Evolutionary conservation across 352 stramenopile species (phyloP).

Genomic region (Achlya hypogyna): DNA sequence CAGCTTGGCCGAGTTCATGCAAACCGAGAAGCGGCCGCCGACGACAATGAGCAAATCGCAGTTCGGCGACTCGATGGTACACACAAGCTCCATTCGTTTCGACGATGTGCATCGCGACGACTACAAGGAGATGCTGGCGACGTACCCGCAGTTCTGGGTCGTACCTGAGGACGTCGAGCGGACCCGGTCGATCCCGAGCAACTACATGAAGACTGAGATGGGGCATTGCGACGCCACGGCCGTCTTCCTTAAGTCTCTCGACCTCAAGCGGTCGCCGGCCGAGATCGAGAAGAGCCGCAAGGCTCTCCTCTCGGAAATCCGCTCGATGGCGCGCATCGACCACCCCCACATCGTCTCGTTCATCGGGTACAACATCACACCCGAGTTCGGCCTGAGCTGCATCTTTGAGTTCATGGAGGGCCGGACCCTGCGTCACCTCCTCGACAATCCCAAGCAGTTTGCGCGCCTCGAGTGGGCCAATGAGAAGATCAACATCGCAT

Average conservation of each 20-base stretch:
- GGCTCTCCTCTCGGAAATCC: slow-evolving; percentile 5
- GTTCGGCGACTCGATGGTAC: neutral
- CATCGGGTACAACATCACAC: slow-evolving; percentile 1
- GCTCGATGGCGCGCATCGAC: slow-evolving; percentile 8
- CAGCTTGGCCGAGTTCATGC: neutral
- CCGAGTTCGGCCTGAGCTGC: neutral
- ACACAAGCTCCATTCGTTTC: neutral
- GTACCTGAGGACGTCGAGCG: neutral
- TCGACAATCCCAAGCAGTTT: slow-evolving; percentile 7
- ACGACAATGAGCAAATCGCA: neutral
- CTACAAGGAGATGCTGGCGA: neutral
- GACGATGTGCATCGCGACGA: neutral
- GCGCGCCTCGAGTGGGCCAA: neutral
- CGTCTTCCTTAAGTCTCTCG: slow-evolving; percentile 10
- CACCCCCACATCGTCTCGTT: slow-evolving; percentile 13
- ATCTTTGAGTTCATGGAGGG: slow-evolving; percentile 12
- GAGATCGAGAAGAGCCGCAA: slow-evolving; percentile 11
- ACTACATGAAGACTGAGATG: slow-evolving; percentile 18
- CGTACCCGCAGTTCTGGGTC: neutral
- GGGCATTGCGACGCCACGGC: neutral
- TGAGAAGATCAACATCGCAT: slow-evolving; percentile 15
- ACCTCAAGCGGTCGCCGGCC: neutral
- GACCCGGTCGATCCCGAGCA: neutral
- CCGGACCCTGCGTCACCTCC: neutral
- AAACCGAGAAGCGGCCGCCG: neutral